Conservation (phyloP, 441 rosid genomes). For the Gossypium gossypioides region DNA sequence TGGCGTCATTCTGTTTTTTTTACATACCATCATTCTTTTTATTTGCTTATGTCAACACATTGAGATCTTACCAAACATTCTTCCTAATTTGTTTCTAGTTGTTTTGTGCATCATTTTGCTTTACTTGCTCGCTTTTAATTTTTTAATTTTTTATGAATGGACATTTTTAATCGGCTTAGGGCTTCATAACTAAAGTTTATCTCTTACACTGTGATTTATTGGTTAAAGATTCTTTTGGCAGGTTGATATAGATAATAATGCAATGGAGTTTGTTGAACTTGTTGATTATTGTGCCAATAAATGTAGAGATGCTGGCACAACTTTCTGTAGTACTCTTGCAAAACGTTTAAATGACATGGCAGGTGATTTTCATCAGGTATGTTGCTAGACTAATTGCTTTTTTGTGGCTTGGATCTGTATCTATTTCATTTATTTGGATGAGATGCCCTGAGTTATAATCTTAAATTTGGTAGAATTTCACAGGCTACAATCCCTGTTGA, state of each 20-base stretch:
- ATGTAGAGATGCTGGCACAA: constrained; percentile 36
- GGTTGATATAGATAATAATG: constrained; percentile 38
- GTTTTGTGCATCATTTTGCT: neutral
- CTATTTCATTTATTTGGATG: constrained; percentile 16
- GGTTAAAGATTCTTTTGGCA: constrained; percentile 23
- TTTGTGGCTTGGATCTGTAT: constrained; percentile 10
- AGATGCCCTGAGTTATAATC: constrained; percentile 9
- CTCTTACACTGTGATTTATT: neutral
- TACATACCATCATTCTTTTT: neutral
- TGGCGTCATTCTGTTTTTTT: neutral
- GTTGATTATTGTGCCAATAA: constrained; percentile 63
- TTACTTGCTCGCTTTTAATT: neutral
- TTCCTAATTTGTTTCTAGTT: neutral
- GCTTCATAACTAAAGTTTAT: constrained; percentile 1
- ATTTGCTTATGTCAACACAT: neutral
- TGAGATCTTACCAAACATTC: neutral
- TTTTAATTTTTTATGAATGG: neutral
- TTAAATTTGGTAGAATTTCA: constrained; percentile 23
- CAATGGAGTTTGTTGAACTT: constrained; percentile 48
- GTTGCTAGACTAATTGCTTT: constrained; percentile 19
- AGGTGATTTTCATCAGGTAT: constrained; percentile 44
- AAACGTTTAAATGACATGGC: constrained; percentile 38
- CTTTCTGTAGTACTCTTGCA: constrained; percentile 39
- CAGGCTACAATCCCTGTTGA: constrained; percentile 48
- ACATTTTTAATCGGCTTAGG: neutral